Evolutionary conservation across 1,139 yeast genomes (phyloP), one percentile per base, ranked within the genome.

Genomic region (Pichia sp.): DNA sequence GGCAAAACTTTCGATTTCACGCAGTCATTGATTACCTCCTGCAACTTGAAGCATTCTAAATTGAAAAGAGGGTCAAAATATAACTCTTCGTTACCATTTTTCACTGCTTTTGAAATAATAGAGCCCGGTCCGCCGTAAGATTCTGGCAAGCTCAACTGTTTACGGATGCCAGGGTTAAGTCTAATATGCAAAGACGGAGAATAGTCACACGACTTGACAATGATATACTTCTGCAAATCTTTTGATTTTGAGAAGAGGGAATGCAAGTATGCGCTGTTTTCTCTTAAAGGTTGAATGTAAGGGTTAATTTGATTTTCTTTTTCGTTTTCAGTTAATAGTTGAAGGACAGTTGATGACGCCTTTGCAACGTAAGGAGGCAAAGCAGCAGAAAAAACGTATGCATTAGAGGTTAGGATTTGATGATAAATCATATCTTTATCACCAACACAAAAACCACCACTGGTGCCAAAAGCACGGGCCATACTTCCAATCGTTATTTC

Each of bases 361-460:
- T 76, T 79, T 1, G 96, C 96, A 47, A 90, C 79, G 68, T 87
- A 91, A 18, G 98, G 95, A 13, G 99, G 98, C 66, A 93, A 79
- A 2, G 97, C 82, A 9, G 99, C 99, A 65, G 96, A 86, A 66
- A 89, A 93, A 55, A 95, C 95, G 66, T 89, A 93, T 2, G 96
- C 96, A 60, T 79, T 76, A 9, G 96, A 87, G 31, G 90, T 87
- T 63, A 91, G 85, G 66, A 95, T 83, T 75, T 95, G 99, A 70
- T 93, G 96, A 61, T 85, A 87, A 44, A 91, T 82, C 91, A 93
- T 88, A 54, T 85, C 85, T 41, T 73, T 71, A 41, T 81, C 85
- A 55, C 98, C 99, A 25, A 88, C 88, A 66, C 96, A 93, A 69
- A 89, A 93, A 0, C 96, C 99, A 58, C 99, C 99, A 44, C 95